phyloP scores from a whole-genome alignment of 2,329 filamentous ascomycete genomes.

The Colletotrichum siamense region DNA sequence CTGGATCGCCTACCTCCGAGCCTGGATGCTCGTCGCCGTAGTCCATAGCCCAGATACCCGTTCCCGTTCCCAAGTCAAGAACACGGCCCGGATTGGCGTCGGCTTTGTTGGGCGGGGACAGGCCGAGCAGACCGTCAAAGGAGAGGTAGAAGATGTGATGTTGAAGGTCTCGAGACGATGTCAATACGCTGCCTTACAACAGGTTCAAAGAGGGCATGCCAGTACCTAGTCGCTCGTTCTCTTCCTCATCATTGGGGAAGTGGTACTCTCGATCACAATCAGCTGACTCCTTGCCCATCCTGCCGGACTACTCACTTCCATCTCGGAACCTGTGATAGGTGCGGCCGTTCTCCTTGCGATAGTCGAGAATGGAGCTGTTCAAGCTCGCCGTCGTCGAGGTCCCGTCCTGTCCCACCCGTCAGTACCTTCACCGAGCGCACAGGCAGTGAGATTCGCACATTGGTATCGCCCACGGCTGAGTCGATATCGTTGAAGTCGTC shows the following conservation, averaged over 20 bases:
- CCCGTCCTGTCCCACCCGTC: not conserved
- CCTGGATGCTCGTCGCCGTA: constrained; percentile 43
- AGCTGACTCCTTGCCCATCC: not conserved
- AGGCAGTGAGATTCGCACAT: not conserved
- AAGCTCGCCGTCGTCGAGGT: constrained; percentile 33
- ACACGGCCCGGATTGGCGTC: constrained; percentile 22
- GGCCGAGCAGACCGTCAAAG: constrained; percentile 33
- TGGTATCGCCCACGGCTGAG: constrained; percentile 7
- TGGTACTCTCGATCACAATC: constrained; percentile 13
- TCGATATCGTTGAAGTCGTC: constrained; percentile 19
- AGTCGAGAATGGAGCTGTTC: constrained; percentile 34
- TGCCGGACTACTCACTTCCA: constrained; percentile 1
- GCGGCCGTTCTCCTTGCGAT: constrained; percentile 22
- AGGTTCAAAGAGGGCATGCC: accelerated
- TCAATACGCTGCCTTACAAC: not conserved
- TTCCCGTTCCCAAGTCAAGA: constrained; percentile 32
- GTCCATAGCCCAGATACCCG: constrained; percentile 42
- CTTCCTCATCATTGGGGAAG: constrained; percentile 22
- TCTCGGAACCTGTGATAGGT: constrained; percentile 26
- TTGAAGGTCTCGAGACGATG: constrained; percentile 45
- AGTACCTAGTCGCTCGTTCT: constrained; percentile 21
- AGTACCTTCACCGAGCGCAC: not conserved
- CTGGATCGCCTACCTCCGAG: constrained; percentile 25
- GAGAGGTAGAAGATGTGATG: constrained; percentile 58
- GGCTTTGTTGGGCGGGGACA: constrained; percentile 16